Percentiles rank a stretch among this genome's conserved stretches.
Evolutionary conservation across 2,329 filamentous ascomycete species (phyloP).

Genomic region (Macrophomina pseudophaseolina): DNA sequence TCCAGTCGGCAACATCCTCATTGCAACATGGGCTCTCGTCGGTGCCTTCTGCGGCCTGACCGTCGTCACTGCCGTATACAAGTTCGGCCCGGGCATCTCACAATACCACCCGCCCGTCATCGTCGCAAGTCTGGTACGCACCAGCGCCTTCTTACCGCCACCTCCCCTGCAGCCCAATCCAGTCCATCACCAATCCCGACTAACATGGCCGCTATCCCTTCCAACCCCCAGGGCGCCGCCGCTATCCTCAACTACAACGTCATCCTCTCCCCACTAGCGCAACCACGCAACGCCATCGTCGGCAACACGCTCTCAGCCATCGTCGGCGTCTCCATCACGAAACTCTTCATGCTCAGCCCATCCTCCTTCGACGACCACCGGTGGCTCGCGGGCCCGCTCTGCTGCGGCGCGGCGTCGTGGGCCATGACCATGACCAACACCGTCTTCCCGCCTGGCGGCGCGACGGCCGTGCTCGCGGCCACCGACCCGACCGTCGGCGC

Average conservation of each 20-base stretch:
- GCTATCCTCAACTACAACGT: constrained; percentile 56
- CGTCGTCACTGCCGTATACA: constrained; percentile 49
- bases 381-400: constrained; percentile 53
- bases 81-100: constrained; percentile 44
- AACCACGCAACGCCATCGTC: constrained; percentile 53
- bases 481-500: constrained; percentile 46
- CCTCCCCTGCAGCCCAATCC: too few species aligned
- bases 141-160: not conserved
- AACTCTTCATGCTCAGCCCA: constrained; percentile 49
- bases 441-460: constrained; percentile 57
- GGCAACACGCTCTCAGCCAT: constrained; percentile 54
- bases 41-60: constrained; percentile 52
- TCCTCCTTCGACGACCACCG: constrained; percentile 46
- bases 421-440: constrained; percentile 55
- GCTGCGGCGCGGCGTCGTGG: constrained; percentile 49
- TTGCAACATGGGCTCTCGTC: constrained; percentile 50
- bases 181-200: too few species aligned
- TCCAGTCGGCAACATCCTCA: constrained; percentile 49
- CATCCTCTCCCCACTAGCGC: constrained; percentile 53
- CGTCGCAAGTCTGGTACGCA: constrained; percentile 48
- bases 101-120: constrained; percentile 49
- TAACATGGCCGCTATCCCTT: not conserved
- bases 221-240: constrained; percentile 47
- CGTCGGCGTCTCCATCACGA: constrained; percentile 51
- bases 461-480: constrained; percentile 53